phyloP scores from a whole-genome alignment of 371 early-diverging fungal species.

The Chytridium lagenaria region DNA sequence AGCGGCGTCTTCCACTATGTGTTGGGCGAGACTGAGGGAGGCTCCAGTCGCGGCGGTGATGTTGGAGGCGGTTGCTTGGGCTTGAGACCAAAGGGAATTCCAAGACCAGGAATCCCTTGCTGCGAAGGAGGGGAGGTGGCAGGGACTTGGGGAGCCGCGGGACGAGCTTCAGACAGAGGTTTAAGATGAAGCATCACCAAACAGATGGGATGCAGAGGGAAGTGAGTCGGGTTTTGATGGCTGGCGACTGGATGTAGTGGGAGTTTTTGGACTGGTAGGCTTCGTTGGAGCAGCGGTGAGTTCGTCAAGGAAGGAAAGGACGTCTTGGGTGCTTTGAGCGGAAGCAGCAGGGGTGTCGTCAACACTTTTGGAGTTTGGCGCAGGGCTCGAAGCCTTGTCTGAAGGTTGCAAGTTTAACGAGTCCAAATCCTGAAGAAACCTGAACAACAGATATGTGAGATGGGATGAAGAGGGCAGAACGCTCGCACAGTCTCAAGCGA shows the following conservation, averaged over 20 bases:
- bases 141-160: background rate
- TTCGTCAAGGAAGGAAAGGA: slow-evolving; percentile 42
- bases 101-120: background rate
- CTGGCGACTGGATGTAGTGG: background rate
- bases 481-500: background rate
- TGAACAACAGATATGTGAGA: slow-evolving; percentile 6
- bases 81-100: slow-evolving; percentile 33
- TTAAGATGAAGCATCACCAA: background rate
- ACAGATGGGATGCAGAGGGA: slow-evolving; percentile 1
- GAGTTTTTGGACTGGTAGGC: background rate
- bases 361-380: background rate
- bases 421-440: slow-evolving; percentile 37
- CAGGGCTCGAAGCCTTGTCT: background rate
- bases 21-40: slow-evolving; percentile 34
- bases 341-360: background rate
- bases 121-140: background rate
- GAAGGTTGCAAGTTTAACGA: slow-evolving; percentile 22
- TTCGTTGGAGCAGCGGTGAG: slow-evolving; percentile 5
- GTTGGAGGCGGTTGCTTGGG: slow-evolving; percentile 40
- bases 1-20: slow-evolving; percentile 36
- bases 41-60: slow-evolving; percentile 28
- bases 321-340: slow-evolving; percentile 15
- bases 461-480: background rate
- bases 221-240: background rate
- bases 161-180: background rate